Evolutionary conservation across 1,284 basidiomycete species (phyloP).

Genomic region (Ceratobasidium sp.): DNA sequence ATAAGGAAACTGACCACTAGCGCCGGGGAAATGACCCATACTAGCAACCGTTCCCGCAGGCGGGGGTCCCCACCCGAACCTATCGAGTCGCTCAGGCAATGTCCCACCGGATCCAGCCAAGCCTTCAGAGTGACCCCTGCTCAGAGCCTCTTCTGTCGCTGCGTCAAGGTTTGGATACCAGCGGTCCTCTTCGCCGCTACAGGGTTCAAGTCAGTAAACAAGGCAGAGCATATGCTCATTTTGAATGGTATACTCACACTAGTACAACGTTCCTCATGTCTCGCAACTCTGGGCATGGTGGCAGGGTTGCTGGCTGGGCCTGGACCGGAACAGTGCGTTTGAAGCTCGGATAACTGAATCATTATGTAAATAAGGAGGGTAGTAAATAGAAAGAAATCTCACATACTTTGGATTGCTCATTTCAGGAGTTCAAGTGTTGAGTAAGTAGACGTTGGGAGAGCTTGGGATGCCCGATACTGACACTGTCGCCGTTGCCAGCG

Average conservation of each 20-base stretch:
- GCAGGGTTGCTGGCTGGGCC: background rate
- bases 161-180: too few species aligned
- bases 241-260: background rate
- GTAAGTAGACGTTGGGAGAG: background rate
- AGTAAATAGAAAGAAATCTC: too few species aligned
- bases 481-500: background rate
- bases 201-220: background rate
- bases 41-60: background rate
- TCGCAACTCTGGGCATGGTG: constrained; percentile 7
- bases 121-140: constrained; percentile 18
- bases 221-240: too few species aligned
- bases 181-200: background rate
- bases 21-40: background rate
- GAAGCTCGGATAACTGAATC: constrained; percentile 28
- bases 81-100: constrained; percentile 26
- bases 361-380: background rate
- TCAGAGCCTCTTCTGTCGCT: background rate
- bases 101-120: constrained; percentile 28
- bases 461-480: background rate
- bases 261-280: background rate
- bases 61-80: constrained; percentile 1
- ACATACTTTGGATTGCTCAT: constrained; percentile 39
- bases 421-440: background rate
- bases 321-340: constrained; percentile 16
- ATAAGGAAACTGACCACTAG: background rate